phyloP scores from a whole-genome alignment of 176 grass and related monocot genomes.

The Cenchrus purpureus region DNA sequence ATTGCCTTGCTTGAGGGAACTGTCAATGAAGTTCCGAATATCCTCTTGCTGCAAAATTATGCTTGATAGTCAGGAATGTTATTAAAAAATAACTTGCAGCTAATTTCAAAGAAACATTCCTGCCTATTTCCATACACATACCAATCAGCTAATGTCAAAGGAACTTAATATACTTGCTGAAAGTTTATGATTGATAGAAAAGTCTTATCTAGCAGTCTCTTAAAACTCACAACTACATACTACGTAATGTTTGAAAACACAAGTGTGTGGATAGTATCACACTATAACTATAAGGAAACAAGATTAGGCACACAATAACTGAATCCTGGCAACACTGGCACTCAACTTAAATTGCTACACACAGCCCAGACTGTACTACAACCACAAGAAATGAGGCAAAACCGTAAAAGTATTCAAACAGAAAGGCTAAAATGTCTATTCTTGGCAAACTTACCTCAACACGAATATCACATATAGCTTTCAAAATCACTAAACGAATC shows the following conservation, averaged over 20 bases:
- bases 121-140: constrained; percentile 11
- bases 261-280: background rate
- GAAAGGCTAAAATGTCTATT: constrained; percentile 4
- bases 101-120: constrained; percentile 11
- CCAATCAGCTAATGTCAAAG: constrained; percentile 16
- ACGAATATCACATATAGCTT: constrained; percentile 96
- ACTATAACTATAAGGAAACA: background rate
- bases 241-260: background rate
- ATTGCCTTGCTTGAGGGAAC: constrained; percentile 77
- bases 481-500: constrained; percentile 84
- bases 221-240: background rate
- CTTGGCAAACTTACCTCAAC: constrained; percentile 60
- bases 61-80: constrained; percentile 25
- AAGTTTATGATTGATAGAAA: background rate
- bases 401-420: background rate
- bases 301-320: background rate
- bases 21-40: constrained; percentile 89
- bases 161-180: background rate
- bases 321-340: background rate
- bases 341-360: too few relatives aligned
- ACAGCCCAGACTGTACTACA: background rate
- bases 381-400: background rate
- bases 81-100: constrained; percentile 23
- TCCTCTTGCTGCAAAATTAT: constrained; percentile 95
- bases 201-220: background rate